Evolutionary conservation across 192 early-diverging fungal species (phyloP).

Genomic region (Linderina pennispora): DNA sequence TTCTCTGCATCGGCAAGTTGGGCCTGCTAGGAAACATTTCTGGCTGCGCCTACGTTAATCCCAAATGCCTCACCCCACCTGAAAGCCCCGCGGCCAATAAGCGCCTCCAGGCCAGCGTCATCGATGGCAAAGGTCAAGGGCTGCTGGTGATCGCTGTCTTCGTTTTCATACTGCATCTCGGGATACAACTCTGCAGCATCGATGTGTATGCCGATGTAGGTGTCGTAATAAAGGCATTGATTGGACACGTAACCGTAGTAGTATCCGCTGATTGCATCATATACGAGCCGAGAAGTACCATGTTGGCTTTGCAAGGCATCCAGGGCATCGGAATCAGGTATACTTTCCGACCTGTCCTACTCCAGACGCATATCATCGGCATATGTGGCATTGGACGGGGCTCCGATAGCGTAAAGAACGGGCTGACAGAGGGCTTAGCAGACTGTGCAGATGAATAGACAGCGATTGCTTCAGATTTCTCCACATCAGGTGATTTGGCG

Average conservation of each 20-base stretch:
- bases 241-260: constrained; percentile 30
- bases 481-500: too few species aligned
- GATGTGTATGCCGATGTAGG: constrained; percentile 14
- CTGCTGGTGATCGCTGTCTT: background rate
- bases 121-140: constrained; percentile 4
- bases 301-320: background rate
- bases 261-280: constrained; percentile 39
- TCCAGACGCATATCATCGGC: too few species aligned
- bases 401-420: too few species aligned
- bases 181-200: constrained; percentile 12
- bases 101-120: constrained; percentile 13
- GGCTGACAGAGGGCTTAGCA: too few species aligned
- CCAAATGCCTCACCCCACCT: constrained; percentile 18
- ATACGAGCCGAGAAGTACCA: constrained; percentile 10
- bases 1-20: constrained; percentile 24
- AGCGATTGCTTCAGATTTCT: too few species aligned
- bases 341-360: background rate
- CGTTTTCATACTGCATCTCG: background rate
- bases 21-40: constrained; percentile 15
- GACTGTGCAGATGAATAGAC: too few species aligned
- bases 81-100: constrained; percentile 30
- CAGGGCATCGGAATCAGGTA: background rate
- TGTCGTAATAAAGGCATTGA: constrained; percentile 29
- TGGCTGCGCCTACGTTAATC: constrained; percentile 5
- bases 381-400: too few species aligned